A percentile compares a stretch with the other conserved stretches of the same genome.
phyloP scores from a whole-genome alignment of 2,329 filamentous ascomycete species.

The Massarina eburnea region DNA sequence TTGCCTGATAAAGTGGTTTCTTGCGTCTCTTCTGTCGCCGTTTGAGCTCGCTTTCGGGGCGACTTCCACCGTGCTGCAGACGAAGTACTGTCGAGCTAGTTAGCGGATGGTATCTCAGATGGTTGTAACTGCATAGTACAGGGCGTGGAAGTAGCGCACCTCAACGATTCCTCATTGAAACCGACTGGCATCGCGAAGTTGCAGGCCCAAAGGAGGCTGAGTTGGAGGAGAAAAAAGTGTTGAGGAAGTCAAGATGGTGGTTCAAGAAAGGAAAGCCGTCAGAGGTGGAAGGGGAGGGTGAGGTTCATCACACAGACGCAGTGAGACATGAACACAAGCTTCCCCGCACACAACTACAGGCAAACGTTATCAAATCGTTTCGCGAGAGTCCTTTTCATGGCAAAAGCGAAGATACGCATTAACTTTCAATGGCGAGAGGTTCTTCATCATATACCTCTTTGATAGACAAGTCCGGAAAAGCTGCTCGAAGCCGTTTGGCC shows the following conservation, averaged over 20 bases:
- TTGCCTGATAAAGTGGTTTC: not conserved
- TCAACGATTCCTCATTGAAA: not conserved
- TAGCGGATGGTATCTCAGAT: not conserved
- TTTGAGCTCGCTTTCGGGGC: not conserved
- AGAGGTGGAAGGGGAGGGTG: too few relatives aligned
- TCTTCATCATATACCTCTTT: constrained; percentile 43
- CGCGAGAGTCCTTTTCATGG: too few relatives aligned
- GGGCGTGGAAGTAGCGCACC: not conserved
- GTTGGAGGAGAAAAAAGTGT: too few relatives aligned
- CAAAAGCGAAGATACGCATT: not conserved
- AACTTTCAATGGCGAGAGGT: not conserved
- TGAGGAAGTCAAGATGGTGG: too few relatives aligned
- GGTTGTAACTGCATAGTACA: not conserved
- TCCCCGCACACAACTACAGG: too few relatives aligned
- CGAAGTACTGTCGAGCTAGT: not conserved
- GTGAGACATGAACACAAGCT: too few relatives aligned
- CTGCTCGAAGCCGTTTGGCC: constrained; percentile 24
- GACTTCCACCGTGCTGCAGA: not conserved
- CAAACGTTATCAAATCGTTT: too few relatives aligned
- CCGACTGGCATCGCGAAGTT: not conserved
- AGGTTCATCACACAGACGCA: too few relatives aligned
- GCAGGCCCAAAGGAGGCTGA: not conserved
- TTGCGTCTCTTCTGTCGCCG: not conserved
- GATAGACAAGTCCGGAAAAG: constrained; percentile 35
- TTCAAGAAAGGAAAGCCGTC: too few relatives aligned